phyloP scores from a whole-genome alignment of 1,139 yeast genomes.

The Arxiozyma telluris region DNA sequence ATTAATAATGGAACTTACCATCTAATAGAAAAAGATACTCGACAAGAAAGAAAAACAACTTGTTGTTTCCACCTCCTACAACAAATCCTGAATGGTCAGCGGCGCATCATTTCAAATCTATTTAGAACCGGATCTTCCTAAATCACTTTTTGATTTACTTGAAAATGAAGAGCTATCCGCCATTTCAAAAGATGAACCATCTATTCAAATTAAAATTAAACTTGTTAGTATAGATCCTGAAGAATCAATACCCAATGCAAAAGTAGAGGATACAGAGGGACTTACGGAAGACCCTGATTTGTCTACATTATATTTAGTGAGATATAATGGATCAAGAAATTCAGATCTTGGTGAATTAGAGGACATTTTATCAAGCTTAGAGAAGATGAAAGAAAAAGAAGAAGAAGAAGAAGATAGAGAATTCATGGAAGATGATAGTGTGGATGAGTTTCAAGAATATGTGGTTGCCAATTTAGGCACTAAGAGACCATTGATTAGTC shows the following conservation, averaged over 20 bases:
- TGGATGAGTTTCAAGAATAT: constrained; percentile 62
- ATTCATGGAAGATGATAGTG: constrained; percentile 32
- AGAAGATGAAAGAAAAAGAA: constrained; percentile 29
- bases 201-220: constrained; percentile 65
- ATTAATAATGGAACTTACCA: not conserved
- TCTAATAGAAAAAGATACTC: not conserved
- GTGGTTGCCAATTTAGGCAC: constrained; percentile 88
- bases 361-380: constrained; percentile 41
- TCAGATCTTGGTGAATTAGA: constrained; percentile 30
- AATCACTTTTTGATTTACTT: constrained; percentile 1
- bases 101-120: constrained; percentile 2
- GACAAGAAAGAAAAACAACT: not conserved
- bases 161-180: not conserved
- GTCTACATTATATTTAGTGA: constrained; percentile 1
- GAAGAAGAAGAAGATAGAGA: constrained; percentile 29
- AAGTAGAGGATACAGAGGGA: not conserved
- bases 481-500: constrained; percentile 37
- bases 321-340: constrained; percentile 35
- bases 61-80: not conserved
- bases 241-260: constrained; percentile 15
- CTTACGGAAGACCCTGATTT: not conserved
- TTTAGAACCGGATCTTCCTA: constrained; percentile 3
- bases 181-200: not conserved
- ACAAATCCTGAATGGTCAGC: not conserved
- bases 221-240: constrained; percentile 93